A percentile compares a stretch with the other conserved stretches of the same genome.
Conservation (phyloP, 2,329 filamentous ascomycete genomes). For the Cladosporium sp. region DNA sequence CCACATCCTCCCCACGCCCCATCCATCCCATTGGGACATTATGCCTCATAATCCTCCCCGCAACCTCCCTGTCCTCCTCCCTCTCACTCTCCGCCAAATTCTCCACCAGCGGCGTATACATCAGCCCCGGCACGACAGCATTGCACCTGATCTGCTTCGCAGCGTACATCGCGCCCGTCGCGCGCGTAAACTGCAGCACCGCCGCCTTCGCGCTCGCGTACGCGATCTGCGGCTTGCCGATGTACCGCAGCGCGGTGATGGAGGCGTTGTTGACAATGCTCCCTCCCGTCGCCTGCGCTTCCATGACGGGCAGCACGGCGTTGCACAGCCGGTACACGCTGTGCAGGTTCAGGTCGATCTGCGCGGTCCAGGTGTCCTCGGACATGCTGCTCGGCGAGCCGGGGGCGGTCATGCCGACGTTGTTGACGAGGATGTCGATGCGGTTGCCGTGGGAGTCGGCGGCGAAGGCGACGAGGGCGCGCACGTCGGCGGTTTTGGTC, state of each 20-base stretch:
- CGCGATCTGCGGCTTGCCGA: constrained; percentile 47
- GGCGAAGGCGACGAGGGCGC: constrained; percentile 32
- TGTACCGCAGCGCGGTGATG: constrained; percentile 48
- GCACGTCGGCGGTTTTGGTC: constrained; percentile 47
- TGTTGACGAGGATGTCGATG: constrained; percentile 48
- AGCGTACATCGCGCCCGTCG: constrained; percentile 43
- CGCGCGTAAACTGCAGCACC: constrained; percentile 25
- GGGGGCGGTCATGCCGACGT: constrained; percentile 39
- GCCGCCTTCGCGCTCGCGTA: constrained; percentile 35
- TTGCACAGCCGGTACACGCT: constrained; percentile 49
- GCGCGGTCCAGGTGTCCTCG: constrained; percentile 46
- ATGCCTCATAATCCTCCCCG: constrained; percentile 45
- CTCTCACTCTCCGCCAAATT: constrained; percentile 40
- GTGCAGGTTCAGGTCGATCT: constrained; percentile 52
- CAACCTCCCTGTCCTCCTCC: constrained; percentile 43
- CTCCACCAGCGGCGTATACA: constrained; percentile 49
- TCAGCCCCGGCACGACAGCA: constrained; percentile 50
- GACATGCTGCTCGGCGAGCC: constrained; percentile 43
- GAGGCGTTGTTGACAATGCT: constrained; percentile 43
- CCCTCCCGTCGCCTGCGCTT: constrained; percentile 34
- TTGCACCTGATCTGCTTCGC: constrained; percentile 42
- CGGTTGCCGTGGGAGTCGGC: constrained; percentile 36
- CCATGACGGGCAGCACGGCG: constrained; percentile 49
- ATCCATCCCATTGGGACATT: constrained; percentile 56
- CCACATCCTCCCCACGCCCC: constrained; percentile 56